Evolutionary conservation across 345 rosid species (phyloP).

Genomic region (Luvunga scandens): DNA sequence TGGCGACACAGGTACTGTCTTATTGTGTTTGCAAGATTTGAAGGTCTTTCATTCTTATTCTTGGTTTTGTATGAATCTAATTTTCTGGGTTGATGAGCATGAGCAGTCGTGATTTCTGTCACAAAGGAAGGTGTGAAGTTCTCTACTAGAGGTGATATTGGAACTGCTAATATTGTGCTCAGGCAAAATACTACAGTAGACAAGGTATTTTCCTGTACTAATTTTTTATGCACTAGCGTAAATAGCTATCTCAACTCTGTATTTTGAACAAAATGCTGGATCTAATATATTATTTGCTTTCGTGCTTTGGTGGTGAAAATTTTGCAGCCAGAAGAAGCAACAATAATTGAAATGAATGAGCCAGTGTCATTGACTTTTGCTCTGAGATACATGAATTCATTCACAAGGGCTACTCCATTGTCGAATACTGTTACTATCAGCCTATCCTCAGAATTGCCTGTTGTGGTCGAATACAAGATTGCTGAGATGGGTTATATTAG

Average conservation of each 20-base stretch:
- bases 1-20: slow-evolving; percentile 81
- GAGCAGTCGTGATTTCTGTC: slow-evolving; percentile 86
- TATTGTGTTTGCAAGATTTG: background rate
- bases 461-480: slow-evolving; percentile 93
- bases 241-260: background rate
- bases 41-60: background rate
- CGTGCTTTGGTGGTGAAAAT: background rate
- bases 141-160: slow-evolving; percentile 94
- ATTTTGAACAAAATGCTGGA: background rate
- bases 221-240: background rate
- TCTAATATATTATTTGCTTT: background rate
- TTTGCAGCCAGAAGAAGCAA: slow-evolving; percentile 93
- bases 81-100: background rate
- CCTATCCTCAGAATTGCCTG: slow-evolving; percentile 92
- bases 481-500: slow-evolving; percentile 99
- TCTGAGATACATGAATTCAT: slow-evolving; percentile 92
- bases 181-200: slow-evolving; percentile 95
- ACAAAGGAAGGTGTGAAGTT: slow-evolving; percentile 98
- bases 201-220: slow-evolving; percentile 42
- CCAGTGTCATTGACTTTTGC: slow-evolving; percentile 94
- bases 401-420: slow-evolving; percentile 92
- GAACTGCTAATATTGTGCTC: slow-evolving; percentile 88
- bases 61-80: background rate
- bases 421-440: slow-evolving; percentile 83
- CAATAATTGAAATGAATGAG: slow-evolving; percentile 84